Evolutionary conservation across 192 early-diverging fungal genomes (phyloP).

Genomic region (Coemansia sp.): DNA sequence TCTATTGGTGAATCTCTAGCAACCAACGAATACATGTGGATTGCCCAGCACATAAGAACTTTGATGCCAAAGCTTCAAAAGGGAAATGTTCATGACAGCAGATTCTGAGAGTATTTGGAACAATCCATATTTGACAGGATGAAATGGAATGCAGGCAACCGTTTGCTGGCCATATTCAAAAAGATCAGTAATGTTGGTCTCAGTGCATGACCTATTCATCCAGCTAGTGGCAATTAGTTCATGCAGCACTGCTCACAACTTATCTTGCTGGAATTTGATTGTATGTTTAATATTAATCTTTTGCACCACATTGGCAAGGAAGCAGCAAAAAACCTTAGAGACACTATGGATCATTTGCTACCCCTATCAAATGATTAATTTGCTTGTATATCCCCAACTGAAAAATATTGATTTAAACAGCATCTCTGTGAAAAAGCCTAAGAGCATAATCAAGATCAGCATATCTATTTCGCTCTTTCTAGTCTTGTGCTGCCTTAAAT

Average conservation of each 20-base stretch:
- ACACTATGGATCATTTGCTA: background rate
- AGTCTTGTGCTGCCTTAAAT: background rate
- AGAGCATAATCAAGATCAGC: background rate
- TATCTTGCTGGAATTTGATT: background rate
- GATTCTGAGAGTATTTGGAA: background rate
- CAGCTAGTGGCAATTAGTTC: background rate
- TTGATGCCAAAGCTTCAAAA: background rate
- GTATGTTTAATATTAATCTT: too few species aligned
- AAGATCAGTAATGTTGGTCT: background rate
- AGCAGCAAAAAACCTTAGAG: background rate
- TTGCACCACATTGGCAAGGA: background rate
- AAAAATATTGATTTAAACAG: background rate
- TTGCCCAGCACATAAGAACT: background rate
- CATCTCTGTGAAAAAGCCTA: fast-evolving
- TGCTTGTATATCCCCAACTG: background rate
- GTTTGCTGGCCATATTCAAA: background rate
- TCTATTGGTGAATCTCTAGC: background rate
- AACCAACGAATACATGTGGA: background rate
- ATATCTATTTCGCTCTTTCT: background rate
- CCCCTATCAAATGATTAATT: background rate
- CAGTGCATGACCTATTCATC: background rate
- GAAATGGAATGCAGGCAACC: background rate
- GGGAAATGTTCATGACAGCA: background rate
- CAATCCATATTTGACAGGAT: background rate
- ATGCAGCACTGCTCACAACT: background rate